phyloP scores from a whole-genome alignment of 2,329 filamentous ascomycete species.

The Aspergillus ochraceoroseus region DNA sequence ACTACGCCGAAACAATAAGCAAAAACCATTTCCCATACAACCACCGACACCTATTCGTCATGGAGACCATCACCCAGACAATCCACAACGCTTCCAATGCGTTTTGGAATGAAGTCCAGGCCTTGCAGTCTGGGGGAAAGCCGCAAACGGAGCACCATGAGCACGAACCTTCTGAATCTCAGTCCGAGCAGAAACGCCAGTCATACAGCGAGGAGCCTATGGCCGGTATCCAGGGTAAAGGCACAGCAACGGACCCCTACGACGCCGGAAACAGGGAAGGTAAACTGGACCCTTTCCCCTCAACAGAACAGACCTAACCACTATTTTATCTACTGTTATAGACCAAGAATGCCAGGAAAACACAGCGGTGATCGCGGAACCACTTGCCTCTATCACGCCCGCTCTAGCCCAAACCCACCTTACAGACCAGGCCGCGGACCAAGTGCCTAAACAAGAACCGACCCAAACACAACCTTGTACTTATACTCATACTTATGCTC shows the following conservation, averaged over 20 bases:
- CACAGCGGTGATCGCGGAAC: slow-evolving; percentile 23
- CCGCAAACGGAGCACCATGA: slow-evolving; percentile 14
- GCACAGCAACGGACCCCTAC: slow-evolving; percentile 65
- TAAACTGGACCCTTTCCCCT: slow-evolving; percentile 30
- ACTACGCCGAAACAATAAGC: too few species aligned
- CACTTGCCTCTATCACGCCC: slow-evolving; percentile 12
- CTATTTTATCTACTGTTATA: slow-evolving; percentile 13
- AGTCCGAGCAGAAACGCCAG: slow-evolving; percentile 2
- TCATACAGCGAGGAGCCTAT: slow-evolving; percentile 59
- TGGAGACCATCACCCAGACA: slow-evolving; percentile 60
- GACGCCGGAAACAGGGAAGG: slow-evolving; percentile 71
- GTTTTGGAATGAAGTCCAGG: slow-evolving; percentile 46
- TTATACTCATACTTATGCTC: too few species aligned
- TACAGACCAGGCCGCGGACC: not conserved
- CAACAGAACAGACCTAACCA: slow-evolving; percentile 1
- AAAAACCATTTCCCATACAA: too few species aligned
- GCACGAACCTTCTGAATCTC: too few species aligned
- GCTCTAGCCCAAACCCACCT: not conserved
- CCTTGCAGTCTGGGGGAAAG: slow-evolving; percentile 18
- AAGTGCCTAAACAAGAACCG: too few species aligned
- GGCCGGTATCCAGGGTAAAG: slow-evolving; percentile 64
- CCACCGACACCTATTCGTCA: too few species aligned
- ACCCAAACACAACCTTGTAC: too few species aligned
- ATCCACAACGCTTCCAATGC: slow-evolving; percentile 48
- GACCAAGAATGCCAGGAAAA: slow-evolving; percentile 25